Conservation (phyloP, 805 yeast species). For the Candida silvicultrix region DNA sequence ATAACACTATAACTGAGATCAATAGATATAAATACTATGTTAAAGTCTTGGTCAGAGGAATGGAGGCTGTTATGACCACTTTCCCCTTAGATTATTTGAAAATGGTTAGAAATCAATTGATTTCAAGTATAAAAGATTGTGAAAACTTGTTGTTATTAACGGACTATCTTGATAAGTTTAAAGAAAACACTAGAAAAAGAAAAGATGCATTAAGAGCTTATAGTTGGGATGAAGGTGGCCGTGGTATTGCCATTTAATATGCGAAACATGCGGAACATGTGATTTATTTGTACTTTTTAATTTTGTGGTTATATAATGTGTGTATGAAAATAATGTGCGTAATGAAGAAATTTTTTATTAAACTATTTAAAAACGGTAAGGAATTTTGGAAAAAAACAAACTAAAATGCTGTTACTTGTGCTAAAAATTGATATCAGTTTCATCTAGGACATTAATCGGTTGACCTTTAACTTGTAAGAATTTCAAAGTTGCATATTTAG, state of each 20-base stretch:
- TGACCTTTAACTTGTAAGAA: constrained; percentile 10
- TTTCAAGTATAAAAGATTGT: constrained; percentile 18
- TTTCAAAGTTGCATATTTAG: constrained; percentile 20
- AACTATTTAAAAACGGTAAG: too few species aligned
- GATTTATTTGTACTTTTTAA: too few species aligned
- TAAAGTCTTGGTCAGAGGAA: constrained; percentile 16
- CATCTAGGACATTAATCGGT: constrained; percentile 19
- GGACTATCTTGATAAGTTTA: constrained; percentile 14
- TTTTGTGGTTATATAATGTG: too few species aligned
- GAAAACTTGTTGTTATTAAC: constrained; percentile 16
- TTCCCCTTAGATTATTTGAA: constrained; percentile 22
- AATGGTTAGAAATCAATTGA: constrained; percentile 17
- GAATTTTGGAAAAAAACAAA: too few species aligned
- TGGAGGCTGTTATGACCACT: constrained; percentile 23
- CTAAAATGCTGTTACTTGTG: background rate
- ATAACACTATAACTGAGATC: constrained; percentile 11
- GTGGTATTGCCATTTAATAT: constrained; percentile 26
- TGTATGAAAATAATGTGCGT: too few species aligned
- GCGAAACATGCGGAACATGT: too few species aligned
- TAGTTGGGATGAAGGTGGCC: constrained; percentile 31
- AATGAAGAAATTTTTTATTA: too few species aligned
- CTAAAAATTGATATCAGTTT: constrained; percentile 10
- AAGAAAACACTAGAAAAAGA: constrained; percentile 18
- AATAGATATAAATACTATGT: constrained; percentile 19
- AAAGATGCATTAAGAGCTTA: constrained; percentile 26